phyloP scores from a whole-genome alignment of 305 asterid species.

The Fraxinus latifolia region DNA sequence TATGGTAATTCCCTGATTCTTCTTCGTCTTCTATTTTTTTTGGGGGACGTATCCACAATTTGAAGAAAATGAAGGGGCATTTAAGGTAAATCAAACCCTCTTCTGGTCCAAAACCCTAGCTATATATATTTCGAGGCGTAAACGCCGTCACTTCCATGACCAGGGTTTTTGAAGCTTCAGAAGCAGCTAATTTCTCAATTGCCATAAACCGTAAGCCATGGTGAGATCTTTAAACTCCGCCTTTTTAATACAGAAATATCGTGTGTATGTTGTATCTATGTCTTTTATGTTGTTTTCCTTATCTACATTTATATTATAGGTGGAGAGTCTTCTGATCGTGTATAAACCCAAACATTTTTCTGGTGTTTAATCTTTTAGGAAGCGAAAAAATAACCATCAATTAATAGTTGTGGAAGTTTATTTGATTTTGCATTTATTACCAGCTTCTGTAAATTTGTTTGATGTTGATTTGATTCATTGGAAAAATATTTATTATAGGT shows the following conservation, averaged over 20 bases:
- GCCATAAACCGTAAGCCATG: constrained; percentile 22
- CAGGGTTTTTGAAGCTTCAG: constrained; percentile 22
- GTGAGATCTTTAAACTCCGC: constrained; percentile 2
- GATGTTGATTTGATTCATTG: neutral
- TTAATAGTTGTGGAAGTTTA: neutral
- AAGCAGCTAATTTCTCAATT: constrained; percentile 12
- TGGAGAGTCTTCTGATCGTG: neutral
- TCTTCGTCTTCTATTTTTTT: too few relatives aligned
- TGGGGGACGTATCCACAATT: neutral
- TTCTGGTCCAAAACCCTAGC: constrained; percentile 19
- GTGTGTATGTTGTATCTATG: neutral
- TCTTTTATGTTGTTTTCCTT: neutral
- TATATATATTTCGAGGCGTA: constrained; percentile 8
- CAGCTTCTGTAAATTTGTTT: neutral
- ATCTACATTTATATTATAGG: neutral
- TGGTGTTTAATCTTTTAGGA: neutral
- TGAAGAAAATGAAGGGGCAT: neutral
- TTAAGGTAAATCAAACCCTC: neutral
- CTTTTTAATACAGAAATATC: neutral
- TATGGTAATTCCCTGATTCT: neutral
- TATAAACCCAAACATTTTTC: neutral
- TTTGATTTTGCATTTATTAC: neutral
- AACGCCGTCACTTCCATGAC: neutral
- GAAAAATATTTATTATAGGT: neutral
- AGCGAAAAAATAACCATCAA: neutral